Evolutionary conservation across 176 grass and related monocot species (phyloP).

Genomic region (Carex cristatella): DNA sequence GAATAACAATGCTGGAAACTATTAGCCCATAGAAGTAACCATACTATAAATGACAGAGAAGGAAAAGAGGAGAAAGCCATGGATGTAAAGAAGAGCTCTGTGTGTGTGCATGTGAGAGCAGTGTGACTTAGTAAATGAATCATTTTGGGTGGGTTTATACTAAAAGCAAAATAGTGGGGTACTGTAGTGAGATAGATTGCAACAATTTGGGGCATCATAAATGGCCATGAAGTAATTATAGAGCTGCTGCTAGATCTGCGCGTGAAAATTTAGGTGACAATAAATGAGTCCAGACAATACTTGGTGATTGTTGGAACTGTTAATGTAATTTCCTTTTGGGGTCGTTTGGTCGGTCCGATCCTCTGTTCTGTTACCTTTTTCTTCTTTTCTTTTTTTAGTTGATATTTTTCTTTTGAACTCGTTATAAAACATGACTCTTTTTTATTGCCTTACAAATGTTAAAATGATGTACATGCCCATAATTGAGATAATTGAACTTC

Average conservation of each 20-base stretch:
- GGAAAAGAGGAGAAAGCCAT: slow-evolving; percentile 42
- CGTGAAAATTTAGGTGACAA: slow-evolving; percentile 20
- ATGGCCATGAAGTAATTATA: not conserved
- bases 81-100: not conserved
- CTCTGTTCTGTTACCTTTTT: not conserved
- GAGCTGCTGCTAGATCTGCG: not conserved
- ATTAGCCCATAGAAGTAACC: slow-evolving; percentile 22
- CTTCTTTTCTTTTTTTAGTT: not conserved
- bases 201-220: slow-evolving; percentile 14
- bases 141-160: slow-evolving; percentile 3
- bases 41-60: slow-evolving; percentile 25
- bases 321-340: not conserved
- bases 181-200: not conserved
- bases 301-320: slow-evolving; percentile 29
- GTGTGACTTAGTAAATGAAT: not conserved
- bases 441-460: not conserved
- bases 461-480: not conserved
- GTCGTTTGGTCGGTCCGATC: not conserved
- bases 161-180: slow-evolving; percentile 9
- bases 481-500: not conserved
- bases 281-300: slow-evolving; percentile 24
- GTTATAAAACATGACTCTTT: not conserved
- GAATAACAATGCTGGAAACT: slow-evolving; percentile 28
- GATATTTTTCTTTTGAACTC: not conserved
- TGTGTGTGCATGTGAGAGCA: not conserved